phyloP scores from a whole-genome alignment of 257 asterid genomes.

The Voacanga thouarsii region DNA sequence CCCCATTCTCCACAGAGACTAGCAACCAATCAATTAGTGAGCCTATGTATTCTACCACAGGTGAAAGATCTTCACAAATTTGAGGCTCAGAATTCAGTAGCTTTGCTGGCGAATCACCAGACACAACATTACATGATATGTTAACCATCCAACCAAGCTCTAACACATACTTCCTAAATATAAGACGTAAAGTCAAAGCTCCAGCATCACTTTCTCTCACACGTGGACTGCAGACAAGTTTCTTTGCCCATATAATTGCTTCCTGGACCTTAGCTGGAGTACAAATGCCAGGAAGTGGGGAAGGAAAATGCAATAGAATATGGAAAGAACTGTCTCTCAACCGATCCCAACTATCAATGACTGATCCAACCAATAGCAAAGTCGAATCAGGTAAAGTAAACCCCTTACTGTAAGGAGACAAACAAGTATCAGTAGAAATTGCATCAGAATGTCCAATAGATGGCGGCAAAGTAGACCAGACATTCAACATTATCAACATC shows the following conservation, averaged over 20 bases:
- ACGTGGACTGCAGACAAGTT: slow-evolving; percentile 87
- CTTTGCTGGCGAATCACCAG: slow-evolving; percentile 31
- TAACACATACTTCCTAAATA: slow-evolving; percentile 82
- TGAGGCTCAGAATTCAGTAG: slow-evolving; percentile 30
- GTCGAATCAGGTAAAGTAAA: slow-evolving; percentile 68
- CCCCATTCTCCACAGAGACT: slow-evolving; percentile 78
- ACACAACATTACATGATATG: slow-evolving; percentile 49
- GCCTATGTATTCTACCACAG: slow-evolving; percentile 55
- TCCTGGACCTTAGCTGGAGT: slow-evolving; percentile 49
- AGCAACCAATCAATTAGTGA: slow-evolving; percentile 87
- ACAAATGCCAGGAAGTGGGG: slow-evolving; percentile 83
- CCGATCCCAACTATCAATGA: slow-evolving; percentile 95
- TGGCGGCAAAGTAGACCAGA: slow-evolving; percentile 66
- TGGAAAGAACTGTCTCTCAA: slow-evolving; percentile 75
- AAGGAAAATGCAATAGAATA: slow-evolving; percentile 75
- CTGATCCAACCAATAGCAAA: slow-evolving; percentile 82
- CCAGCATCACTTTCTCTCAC: slow-evolving; percentile 99
- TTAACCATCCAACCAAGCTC: slow-evolving; percentile 70
- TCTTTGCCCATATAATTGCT: slow-evolving; percentile 84
- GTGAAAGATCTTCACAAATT: slow-evolving; percentile 33
- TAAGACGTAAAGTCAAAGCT: slow-evolving; percentile 80
- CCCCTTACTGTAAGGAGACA: slow-evolving; percentile 65
- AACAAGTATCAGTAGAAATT: slow-evolving; percentile 39
- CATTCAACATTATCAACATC: slow-evolving; percentile 60
- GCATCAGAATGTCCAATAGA: slow-evolving; percentile 34